Evolutionary conservation across 805 yeast species (phyloP), one percentile per base, ranked within the genome.

Genomic region (Teunomyces aglyptinius): DNA sequence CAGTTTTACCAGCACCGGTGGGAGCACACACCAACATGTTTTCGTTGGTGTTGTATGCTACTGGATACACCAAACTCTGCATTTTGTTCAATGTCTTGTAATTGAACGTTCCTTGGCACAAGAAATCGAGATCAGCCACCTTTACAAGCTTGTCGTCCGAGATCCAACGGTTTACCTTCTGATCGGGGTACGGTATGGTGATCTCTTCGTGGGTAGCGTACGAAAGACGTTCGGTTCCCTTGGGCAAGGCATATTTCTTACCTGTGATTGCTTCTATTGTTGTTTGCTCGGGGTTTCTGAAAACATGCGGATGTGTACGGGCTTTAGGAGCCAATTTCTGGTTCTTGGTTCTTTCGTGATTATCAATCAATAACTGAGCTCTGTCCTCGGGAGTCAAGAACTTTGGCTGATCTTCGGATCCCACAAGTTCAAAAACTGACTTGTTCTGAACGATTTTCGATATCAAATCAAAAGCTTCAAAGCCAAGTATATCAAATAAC

Each of bases 1-100:
- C 97, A 0, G 97, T 91, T 61, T 91, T 91, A 78, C 97, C 97
- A 5, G 97, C 96, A 76, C 97, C 97, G 0, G 97, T 91, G 1
- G 97, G 97, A 0, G 97, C 97, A 80, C 97, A 91, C 4, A 91
- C 89, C 43, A 91, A 71, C 96, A 94, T 88, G 59, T 92, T 92
- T 58, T 92, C 97, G 63, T 88, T 90, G 4, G 97, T 86, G 46
- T 86, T 82, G 63, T 92, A 94, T 0, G 96, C 98, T 11, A 91
- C 89, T 0, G 96, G 96, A 55, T 76, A 94, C 1, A 92, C 95
- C 50, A 94, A 72, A 13, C 96, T 85, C 66, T 92, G 99, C 78
- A 94, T 86, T 54, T 86, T 79, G 67, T 92, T 92, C 54, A 92
- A 73, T 0, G 86, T 77, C 48, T 79, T 74, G 64, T 94, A 94